These are phyloP conservation scores for Microascus cirrosus DNA, from an alignment of 2,329 filamentous ascomycete genomes.

Conservation along the genomic window DNA sequence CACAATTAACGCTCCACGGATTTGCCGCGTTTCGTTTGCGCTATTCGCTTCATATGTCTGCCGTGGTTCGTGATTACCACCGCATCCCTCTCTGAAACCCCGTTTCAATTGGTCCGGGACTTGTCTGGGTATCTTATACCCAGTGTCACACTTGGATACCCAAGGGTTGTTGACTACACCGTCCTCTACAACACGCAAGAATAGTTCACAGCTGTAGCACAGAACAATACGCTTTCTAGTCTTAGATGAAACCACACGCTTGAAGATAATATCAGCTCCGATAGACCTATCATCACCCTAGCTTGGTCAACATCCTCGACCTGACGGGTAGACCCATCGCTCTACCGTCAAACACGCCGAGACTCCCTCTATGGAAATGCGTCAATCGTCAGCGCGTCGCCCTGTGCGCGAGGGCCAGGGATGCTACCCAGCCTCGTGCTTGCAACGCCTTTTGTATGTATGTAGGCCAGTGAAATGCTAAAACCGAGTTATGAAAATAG, in stretches of 20 bases:
- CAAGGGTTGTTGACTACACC: background rate
- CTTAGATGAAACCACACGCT: background rate
- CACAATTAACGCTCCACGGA: too few relatives aligned
- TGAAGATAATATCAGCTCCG: background rate
- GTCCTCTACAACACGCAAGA: background rate
- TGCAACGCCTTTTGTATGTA: constrained; percentile 1
- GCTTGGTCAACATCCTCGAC: background rate
- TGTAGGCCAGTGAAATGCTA: background rate
- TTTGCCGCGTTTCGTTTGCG: too few relatives aligned
- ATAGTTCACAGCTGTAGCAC: background rate
- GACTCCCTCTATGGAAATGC: background rate
- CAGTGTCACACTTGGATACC: background rate
- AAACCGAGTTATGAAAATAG: constrained; percentile 3
- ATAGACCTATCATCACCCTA: background rate
- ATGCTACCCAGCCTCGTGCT: background rate
- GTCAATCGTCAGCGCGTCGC: background rate
- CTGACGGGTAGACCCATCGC: background rate
- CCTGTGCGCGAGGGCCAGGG: background rate
- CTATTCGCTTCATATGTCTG: too few relatives aligned
- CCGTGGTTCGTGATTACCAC: too few relatives aligned
- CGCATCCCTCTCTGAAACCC: too few relatives aligned
- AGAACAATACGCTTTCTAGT: background rate
- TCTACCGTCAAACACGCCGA: background rate
- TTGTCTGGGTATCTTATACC: too few relatives aligned
- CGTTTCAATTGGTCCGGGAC: too few relatives aligned